Conservation (phyloP, 192 early-diverging fungal species). For the Funneliformis geosporum region DNA sequence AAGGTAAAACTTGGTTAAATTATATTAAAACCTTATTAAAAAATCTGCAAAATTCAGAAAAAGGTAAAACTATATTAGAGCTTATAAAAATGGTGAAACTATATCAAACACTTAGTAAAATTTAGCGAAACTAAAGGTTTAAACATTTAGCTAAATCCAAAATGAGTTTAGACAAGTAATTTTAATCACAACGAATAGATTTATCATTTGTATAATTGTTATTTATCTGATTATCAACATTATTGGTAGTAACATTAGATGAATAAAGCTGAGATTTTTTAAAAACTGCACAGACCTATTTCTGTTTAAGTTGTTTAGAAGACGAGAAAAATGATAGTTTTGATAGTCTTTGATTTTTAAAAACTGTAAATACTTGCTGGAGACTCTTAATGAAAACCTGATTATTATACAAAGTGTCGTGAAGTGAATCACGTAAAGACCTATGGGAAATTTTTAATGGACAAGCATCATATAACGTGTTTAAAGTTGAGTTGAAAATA, state of each 20-base stretch:
- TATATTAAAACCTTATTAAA: no score
- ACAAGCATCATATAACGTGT: slow-evolving; percentile 24
- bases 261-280: slow-evolving; percentile 24
- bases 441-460: slow-evolving; percentile 1
- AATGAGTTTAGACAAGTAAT: no score
- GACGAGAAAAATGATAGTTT: neutral
- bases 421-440: slow-evolving; percentile 7
- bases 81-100: no score
- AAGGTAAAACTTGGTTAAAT: no score
- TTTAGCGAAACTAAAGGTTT: no score
- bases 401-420: slow-evolving; percentile 20
- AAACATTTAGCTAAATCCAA: no score
- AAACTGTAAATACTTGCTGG: slow-evolving; percentile 10
- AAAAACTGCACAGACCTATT: slow-evolving; percentile 10
- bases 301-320: slow-evolving; percentile 11
- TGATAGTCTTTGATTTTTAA: slow-evolving; percentile 20
- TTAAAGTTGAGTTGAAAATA: slow-evolving; percentile 17
- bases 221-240: slow-evolving; percentile 15
- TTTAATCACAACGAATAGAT: neutral
- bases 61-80: no score
- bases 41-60: no score
- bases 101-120: no score
- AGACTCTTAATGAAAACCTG: neutral
- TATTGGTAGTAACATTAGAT: slow-evolving; percentile 18
- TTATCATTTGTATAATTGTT: neutral